Evolutionary conservation across 2,329 filamentous ascomycete genomes (phyloP).

Genomic region (Herpotrichia juniperi): DNA sequence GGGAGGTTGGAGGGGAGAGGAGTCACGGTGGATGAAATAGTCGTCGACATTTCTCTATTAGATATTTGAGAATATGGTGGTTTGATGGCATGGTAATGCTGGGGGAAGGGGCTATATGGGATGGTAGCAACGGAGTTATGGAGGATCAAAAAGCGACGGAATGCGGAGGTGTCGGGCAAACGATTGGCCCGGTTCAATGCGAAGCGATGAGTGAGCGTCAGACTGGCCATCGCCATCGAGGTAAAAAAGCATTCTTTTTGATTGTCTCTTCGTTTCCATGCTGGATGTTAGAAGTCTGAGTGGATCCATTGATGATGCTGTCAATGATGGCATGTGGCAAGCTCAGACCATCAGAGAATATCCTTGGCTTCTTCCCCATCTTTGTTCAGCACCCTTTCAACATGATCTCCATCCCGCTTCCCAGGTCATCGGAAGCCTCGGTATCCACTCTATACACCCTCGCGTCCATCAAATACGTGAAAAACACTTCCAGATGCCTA

Average conservation of each 20-base stretch:
- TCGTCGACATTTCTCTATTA: too few relatives aligned
- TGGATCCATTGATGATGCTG: too few relatives aligned
- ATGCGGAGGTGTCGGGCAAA: constrained; percentile 2
- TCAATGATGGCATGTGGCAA: neutral
- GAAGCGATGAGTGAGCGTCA: neutral
- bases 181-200: neutral
- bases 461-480: too few relatives aligned
- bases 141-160: neutral
- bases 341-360: too few relatives aligned
- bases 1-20: constrained; percentile 26
- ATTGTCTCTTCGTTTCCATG: neutral
- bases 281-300: neutral
- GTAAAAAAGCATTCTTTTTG: too few relatives aligned
- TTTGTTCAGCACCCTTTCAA: neutral
- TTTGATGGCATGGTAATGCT: neutral
- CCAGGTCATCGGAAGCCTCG: neutral
- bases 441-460: neutral
- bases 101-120: neutral
- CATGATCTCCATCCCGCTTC: neutral
- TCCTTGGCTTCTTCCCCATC: too few relatives aligned
- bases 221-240: neutral
- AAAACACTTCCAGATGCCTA: neutral
- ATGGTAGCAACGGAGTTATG: neutral
- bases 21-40: constrained; percentile 18
- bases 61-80: too few relatives aligned